Percentiles rank a stretch among this genome's conserved stretches.
phyloP scores from a whole-genome alignment of 2,329 filamentous ascomycete genomes.

The Alternaria burnsii region DNA sequence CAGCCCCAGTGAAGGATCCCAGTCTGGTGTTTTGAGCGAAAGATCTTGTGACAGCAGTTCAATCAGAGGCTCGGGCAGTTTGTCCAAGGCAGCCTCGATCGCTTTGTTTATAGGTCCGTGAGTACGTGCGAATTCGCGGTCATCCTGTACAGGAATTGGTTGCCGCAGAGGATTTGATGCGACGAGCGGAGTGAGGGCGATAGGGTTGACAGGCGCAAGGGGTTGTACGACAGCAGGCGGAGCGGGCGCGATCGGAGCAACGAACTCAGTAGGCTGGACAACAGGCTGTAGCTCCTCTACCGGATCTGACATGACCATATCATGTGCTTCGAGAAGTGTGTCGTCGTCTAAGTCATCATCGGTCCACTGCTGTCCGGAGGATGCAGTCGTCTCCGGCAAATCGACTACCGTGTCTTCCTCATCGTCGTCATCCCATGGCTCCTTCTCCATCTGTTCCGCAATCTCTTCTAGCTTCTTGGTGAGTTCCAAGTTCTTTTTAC shows the following conservation, averaged over 20 bases:
- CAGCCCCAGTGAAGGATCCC: slow-evolving; percentile 38
- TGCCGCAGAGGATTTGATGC: slow-evolving; percentile 1
- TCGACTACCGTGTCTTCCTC: slow-evolving; percentile 19
- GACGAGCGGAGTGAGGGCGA: not conserved
- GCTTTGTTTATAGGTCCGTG: slow-evolving; percentile 44
- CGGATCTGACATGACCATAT: slow-evolving; percentile 39
- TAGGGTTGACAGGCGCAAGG: slow-evolving; percentile 2
- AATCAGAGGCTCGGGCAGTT: slow-evolving; percentile 38
- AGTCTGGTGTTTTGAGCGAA: slow-evolving; percentile 26
- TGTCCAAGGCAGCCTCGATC: slow-evolving; percentile 34
- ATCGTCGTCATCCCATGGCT: slow-evolving; percentile 45
- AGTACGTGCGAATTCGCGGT: slow-evolving; percentile 33
- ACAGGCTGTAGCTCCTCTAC: slow-evolving; percentile 16
- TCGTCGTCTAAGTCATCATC: slow-evolving; percentile 49
- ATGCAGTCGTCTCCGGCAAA: slow-evolving; percentile 17
- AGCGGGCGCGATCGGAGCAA: not conserved
- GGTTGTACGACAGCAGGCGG: not conserved
- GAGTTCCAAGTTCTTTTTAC: slow-evolving; percentile 28
- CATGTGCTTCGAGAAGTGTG: slow-evolving; percentile 40
- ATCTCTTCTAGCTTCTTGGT: slow-evolving; percentile 33
- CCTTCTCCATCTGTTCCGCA: slow-evolving; percentile 36
- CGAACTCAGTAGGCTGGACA: fast-evolving
- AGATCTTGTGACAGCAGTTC: slow-evolving; percentile 47
- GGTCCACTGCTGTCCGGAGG: slow-evolving; percentile 27
- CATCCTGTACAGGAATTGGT: slow-evolving; percentile 18